These are phyloP conservation scores for Fraxinus paxiana DNA, from an alignment of 305 asterid genomes.

Conservation along the genomic window DNA sequence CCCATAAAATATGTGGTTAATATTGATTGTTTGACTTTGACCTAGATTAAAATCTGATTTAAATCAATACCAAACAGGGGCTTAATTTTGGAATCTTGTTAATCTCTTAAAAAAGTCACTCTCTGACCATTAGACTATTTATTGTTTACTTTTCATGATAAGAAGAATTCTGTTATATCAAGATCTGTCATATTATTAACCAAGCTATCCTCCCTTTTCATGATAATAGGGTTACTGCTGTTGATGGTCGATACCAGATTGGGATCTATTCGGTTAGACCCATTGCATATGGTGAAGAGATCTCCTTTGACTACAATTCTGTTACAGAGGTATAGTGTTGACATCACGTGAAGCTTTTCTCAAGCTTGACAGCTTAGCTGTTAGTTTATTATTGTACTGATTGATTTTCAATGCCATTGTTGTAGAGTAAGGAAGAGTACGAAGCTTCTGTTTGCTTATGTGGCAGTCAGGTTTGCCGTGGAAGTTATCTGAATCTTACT, in stretches of 20 bases:
- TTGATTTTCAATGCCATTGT: constrained; percentile 22
- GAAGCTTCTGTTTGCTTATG: constrained; percentile 99
- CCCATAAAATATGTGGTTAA: too few relatives aligned
- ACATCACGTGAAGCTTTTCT: constrained; percentile 12
- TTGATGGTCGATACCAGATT: constrained; percentile 94
- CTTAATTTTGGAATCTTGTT: background rate
- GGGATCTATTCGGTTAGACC: constrained; percentile 92
- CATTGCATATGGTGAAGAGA: constrained; percentile 91
- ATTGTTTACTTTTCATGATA: background rate
- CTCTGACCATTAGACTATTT: background rate
- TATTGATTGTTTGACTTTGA: too few relatives aligned
- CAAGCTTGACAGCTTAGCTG: constrained; percentile 7
- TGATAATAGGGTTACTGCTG: constrained; percentile 90
- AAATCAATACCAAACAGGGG: too few relatives aligned
- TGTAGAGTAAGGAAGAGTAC: constrained; percentile 97
- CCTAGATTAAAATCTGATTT: too few relatives aligned
- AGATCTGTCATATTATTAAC: background rate
- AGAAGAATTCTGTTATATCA: background rate
- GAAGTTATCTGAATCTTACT: constrained; percentile 86
- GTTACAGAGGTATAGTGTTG: constrained; percentile 81
- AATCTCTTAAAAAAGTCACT: background rate
- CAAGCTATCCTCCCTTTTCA: constrained; percentile 22
- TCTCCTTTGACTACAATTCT: constrained; percentile 95
- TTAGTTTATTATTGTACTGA: constrained; percentile 15
- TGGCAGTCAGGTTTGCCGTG: constrained; percentile 98